Percentiles rank a stretch among this genome's conserved stretches.
Evolutionary conservation across 805 yeast species (phyloP).

Genomic region (Saturnispora dispora): DNA sequence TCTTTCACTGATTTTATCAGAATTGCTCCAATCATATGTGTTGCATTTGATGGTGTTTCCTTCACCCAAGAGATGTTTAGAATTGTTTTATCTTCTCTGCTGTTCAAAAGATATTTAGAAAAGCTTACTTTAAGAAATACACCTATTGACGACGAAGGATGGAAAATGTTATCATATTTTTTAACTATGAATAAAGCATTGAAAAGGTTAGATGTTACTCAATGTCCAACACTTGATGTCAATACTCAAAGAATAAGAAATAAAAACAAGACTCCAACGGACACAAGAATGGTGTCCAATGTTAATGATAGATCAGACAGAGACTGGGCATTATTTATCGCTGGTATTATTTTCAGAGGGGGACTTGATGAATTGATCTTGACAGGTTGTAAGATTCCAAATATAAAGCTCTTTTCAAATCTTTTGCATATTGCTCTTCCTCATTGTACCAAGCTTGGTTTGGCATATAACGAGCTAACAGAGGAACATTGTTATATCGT

Average conservation of each 20-base stretch:
- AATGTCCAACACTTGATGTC: conserved; percentile 43
- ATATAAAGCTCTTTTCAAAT: conserved; percentile 44
- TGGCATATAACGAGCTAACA: conserved; percentile 64
- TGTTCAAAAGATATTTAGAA: conserved; percentile 55
- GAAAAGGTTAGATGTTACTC: conserved; percentile 61
- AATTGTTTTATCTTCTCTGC: conserved; percentile 60
- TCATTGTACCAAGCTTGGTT: conserved; percentile 56
- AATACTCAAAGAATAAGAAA: conserved; percentile 33
- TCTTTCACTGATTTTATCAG: conserved; percentile 84
- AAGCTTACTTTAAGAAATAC: conserved; percentile 75
- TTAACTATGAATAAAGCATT: conserved; percentile 52
- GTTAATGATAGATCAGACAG: conserved; percentile 54
- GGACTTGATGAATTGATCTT: conserved; percentile 74
- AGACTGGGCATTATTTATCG: conserved; percentile 76
- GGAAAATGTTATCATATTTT: conserved; percentile 75
- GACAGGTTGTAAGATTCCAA: conserved; percentile 64
- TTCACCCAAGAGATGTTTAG: conserved; percentile 69
- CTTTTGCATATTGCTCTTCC: conserved; percentile 49
- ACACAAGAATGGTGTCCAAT: conserved; percentile 36
- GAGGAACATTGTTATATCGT: conserved; percentile 49
- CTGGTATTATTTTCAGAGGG: conserved; percentile 57
- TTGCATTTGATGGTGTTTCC: conserved; percentile 72
- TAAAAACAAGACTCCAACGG: conserved; percentile 16
- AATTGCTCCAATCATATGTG: conserved; percentile 69
- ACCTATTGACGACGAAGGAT: conserved; percentile 59